A percentile compares a stretch with the other conserved stretches of the same genome.
These are phyloP conservation scores for Argentina anserina DNA, from an alignment of 306 rosid genomes.

Conservation along the genomic window DNA sequence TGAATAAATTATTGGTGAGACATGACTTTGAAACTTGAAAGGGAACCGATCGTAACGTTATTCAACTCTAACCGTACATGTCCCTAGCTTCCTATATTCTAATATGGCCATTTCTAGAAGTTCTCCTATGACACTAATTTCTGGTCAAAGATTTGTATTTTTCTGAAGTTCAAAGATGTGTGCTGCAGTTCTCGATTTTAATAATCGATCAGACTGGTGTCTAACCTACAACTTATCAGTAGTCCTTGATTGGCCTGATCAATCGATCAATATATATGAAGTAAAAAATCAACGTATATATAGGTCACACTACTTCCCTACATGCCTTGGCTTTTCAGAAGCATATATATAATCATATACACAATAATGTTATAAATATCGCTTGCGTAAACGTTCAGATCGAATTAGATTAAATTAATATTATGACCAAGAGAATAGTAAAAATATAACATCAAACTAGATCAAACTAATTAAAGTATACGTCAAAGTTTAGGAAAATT, in stretches of 20 bases:
- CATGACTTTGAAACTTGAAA: constrained; percentile 1
- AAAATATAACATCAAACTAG: too few relatives aligned
- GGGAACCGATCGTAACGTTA: not conserved
- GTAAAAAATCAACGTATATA: not conserved
- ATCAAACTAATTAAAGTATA: not conserved
- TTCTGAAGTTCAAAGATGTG: not conserved
- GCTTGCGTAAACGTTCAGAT: not conserved
- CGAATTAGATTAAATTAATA: not conserved
- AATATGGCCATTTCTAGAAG: not conserved
- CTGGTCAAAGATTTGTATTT: constrained; percentile 8
- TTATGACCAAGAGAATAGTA: not conserved
- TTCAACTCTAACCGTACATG: not conserved
- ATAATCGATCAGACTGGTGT: not conserved
- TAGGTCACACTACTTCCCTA: not conserved
- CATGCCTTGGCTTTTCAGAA: not conserved
- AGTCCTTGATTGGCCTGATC: not conserved
- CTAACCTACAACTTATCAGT: not conserved
- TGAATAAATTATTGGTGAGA: not conserved
- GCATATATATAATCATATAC: not conserved
- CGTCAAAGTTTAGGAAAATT: not conserved
- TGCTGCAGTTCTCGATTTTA: not conserved
- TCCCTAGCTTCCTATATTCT: not conserved
- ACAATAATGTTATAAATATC: not conserved
- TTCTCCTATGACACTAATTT: not conserved
- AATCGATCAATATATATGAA: constrained; percentile 4